Base-by-base conservation (phyloP, 192 early-diverging fungal genomes). In the Rhizophagus prolifer region DNA sequence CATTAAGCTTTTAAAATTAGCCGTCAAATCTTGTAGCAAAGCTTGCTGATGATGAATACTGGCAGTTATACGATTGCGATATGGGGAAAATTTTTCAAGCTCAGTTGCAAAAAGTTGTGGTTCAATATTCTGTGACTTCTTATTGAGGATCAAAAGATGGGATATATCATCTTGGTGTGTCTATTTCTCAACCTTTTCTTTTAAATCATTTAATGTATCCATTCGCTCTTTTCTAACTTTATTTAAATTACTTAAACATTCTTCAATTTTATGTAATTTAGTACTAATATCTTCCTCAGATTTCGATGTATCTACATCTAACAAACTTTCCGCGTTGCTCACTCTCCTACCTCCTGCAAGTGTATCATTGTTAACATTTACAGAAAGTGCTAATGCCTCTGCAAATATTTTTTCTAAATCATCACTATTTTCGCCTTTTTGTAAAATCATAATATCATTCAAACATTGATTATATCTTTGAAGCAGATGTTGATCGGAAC, bases 81-180 rank as follows among this genome's bases (percentile, higher is more conserved):
- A 86, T 23, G 90, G 91, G 34, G 93, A 87, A 80, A 92, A 99
- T 81, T 99, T 99, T 78, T 92, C 91, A 58, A 99, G 85, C 82
- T 99, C 96, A 66, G 89, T 87, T 9, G 91, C 88, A 89, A 99
- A 98, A 28, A 99, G 81, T 70, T 95, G 91, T 10, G 82, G 85
- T 82, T 98, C 96, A 50, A 94, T 88, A 72, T 93, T 91, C 74
- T 94, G 91, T 21, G 80, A 78, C 70, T 88, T 89, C 59, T 87
- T 88, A 85, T 96, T 94, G 9, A 94, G 70, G 25, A 95, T 86
- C 62, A 96, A 76, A 12, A 94, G 68, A 25, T 88, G 88, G 26
- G 92, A 93, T 60, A 98, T 98, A 75, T 99, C 96, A 83, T 99
- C 97, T 70, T 94, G 84, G 64, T 91, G 91, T 2, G 93, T 87